These are phyloP conservation scores for Trichoderma sp. DNA, from an alignment of 2,329 filamentous ascomycete species.

Conservation along the genomic window DNA sequence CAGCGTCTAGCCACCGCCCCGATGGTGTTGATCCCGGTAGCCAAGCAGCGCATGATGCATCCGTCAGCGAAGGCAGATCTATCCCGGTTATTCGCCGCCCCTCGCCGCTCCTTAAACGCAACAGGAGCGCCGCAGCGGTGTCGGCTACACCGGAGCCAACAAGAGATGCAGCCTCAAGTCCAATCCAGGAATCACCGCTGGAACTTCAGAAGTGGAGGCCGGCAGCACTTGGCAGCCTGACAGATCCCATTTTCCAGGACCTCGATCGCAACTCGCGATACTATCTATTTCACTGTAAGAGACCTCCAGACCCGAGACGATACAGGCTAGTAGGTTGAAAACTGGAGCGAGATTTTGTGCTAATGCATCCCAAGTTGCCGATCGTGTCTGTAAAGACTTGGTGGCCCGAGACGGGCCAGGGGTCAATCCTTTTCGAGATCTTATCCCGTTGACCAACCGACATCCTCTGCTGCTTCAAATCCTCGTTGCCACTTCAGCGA, in stretches of 20 bases:
- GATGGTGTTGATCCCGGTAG: neutral
- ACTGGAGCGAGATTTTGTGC: conserved; percentile 1
- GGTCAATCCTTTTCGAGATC: conserved; percentile 51
- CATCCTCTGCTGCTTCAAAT: conserved; percentile 52
- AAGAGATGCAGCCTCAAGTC: conserved; percentile 12
- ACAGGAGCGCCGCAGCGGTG: conserved; percentile 5
- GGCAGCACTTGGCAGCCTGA: conserved; percentile 38
- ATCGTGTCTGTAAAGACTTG: conserved; percentile 56
- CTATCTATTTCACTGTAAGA: conserved; percentile 56
- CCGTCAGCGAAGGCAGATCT: conserved; percentile 10
- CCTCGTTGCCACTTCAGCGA: conserved; percentile 51
- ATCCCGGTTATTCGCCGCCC: conserved; percentile 10
- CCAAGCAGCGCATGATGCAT: neutral
- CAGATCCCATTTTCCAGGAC: conserved; percentile 59
- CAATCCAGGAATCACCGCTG: neutral
- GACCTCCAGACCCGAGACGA: neutral
- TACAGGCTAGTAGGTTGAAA: neutral
- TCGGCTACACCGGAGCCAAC: conserved; percentile 19
- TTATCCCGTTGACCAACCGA: conserved; percentile 49
- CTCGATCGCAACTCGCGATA: conserved; percentile 48
- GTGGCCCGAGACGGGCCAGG: conserved; percentile 50
- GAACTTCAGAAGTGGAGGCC: conserved; percentile 14
- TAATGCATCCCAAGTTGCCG: conserved; percentile 41
- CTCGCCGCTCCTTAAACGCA: conserved; percentile 16
- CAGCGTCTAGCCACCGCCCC: conserved; percentile 2